These are phyloP conservation scores for Euphorbia pulcherrima DNA, from an alignment of 345 rosid genomes.

Conservation along the genomic window DNA sequence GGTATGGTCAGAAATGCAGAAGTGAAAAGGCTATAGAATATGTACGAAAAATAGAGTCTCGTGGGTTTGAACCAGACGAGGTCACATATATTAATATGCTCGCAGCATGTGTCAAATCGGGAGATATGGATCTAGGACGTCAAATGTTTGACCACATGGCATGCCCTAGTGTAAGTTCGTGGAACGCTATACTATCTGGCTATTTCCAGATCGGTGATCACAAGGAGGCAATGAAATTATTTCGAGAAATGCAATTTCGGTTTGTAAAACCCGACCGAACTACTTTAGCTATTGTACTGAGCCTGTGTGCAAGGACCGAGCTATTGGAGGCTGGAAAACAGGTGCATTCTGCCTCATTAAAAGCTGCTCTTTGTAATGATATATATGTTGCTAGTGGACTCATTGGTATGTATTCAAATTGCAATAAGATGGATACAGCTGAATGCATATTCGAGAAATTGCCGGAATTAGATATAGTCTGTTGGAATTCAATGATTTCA, in stretches of 20 bases:
- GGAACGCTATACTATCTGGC: slow-evolving; percentile 63
- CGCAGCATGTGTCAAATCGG: slow-evolving; percentile 54
- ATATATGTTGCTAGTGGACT: slow-evolving; percentile 67
- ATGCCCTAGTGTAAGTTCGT: slow-evolving; percentile 41
- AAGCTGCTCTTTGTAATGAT: slow-evolving; percentile 35
- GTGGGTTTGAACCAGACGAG: slow-evolving; percentile 60
- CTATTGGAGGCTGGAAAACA: slow-evolving; percentile 67
- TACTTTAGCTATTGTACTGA: slow-evolving; percentile 52
- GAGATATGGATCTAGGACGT: slow-evolving; percentile 45
- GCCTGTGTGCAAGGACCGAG: slow-evolving; percentile 51
- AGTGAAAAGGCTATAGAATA: slow-evolving; percentile 41
- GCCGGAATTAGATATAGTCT: slow-evolving; percentile 46
- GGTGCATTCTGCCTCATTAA: slow-evolving; percentile 50
- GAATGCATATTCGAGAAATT: slow-evolving; percentile 35
- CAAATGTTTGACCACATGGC: slow-evolving; percentile 47
- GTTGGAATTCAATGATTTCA: slow-evolving; percentile 79
- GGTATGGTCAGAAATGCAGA: slow-evolving; percentile 48
- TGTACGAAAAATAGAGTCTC: slow-evolving; percentile 43
- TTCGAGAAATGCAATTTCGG: slow-evolving; percentile 65
- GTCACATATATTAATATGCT: slow-evolving; percentile 63
- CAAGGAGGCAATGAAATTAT: slow-evolving; percentile 45
- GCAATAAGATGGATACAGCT: slow-evolving; percentile 50
- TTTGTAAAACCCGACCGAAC: slow-evolving; percentile 48
- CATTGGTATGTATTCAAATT: slow-evolving; percentile 64
- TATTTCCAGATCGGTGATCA: slow-evolving; percentile 48